Percentiles rank a stretch among this genome's conserved stretches.
Evolutionary conservation across 805 yeast species (phyloP).

Genomic region (Cyberlindnera suaveolens): DNA sequence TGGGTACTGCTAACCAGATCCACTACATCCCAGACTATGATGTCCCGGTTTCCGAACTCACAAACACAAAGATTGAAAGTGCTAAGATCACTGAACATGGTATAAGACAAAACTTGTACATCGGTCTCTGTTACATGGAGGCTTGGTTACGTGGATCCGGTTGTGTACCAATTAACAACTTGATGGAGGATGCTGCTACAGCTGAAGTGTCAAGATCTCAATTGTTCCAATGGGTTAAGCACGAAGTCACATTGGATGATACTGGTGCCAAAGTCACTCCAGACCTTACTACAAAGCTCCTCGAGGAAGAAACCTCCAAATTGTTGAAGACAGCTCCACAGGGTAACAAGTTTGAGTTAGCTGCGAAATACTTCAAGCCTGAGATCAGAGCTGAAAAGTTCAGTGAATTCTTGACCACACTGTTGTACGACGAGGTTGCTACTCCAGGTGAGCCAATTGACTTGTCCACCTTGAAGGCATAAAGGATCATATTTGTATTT

Average conservation of each 20-base stretch:
- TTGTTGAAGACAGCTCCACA: slow-evolving; percentile 36
- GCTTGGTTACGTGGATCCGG: slow-evolving; percentile 84
- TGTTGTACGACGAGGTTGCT: slow-evolving; percentile 62
- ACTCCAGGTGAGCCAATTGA: slow-evolving; percentile 26
- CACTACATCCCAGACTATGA: slow-evolving; percentile 37
- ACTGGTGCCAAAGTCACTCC: slow-evolving; percentile 54
- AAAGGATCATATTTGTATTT: neutral
- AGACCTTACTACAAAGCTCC: slow-evolving; percentile 46
- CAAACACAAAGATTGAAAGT: slow-evolving; percentile 56
- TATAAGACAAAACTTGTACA: slow-evolving; percentile 62
- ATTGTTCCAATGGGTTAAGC: slow-evolving; percentile 79
- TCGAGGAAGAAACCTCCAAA: slow-evolving; percentile 57
- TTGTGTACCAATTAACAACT: slow-evolving; percentile 78
- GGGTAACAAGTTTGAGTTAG: slow-evolving; percentile 60
- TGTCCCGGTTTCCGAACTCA: slow-evolving; percentile 51
- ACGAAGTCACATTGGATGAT: slow-evolving; percentile 53
- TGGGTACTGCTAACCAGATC: slow-evolving; percentile 81
- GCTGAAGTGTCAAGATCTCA: slow-evolving; percentile 84
- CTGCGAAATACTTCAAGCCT: slow-evolving; percentile 63
- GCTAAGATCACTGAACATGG: slow-evolving; percentile 66
- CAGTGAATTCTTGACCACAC: slow-evolving; percentile 70
- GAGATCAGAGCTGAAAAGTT: slow-evolving; percentile 67
- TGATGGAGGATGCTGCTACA: slow-evolving; percentile 90
- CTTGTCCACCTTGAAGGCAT: slow-evolving; percentile 13
- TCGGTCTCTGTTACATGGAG: slow-evolving; percentile 77